Evolutionary conservation across 352 stramenopile genomes (phyloP).

Genomic region (Pythium utonaiense): DNA sequence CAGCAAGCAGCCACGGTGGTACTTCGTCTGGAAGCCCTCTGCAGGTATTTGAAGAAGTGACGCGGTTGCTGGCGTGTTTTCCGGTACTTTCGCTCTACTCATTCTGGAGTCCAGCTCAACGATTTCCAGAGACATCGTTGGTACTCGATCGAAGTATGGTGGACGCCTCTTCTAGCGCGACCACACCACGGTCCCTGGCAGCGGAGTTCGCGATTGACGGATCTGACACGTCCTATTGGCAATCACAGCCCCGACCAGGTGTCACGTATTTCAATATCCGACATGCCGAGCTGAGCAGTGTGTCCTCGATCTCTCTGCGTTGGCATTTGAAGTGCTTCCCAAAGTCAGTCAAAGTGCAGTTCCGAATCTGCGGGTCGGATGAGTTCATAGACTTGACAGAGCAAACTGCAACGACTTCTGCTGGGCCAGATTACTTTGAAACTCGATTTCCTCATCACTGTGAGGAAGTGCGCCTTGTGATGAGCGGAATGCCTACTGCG

Average conservation of each 20-base stretch:
- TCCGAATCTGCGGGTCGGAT: conserved; percentile 32
- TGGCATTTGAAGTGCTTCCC: conserved; percentile 73
- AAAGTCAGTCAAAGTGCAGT: conserved; percentile 54
- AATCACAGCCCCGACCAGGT: conserved; percentile 59
- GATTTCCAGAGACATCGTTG: conserved; percentile 52
- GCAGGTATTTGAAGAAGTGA: conserved; percentile 74
- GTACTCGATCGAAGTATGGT: conserved; percentile 40
- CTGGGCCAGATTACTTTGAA: conserved; percentile 33
- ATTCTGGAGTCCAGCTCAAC: conserved; percentile 81
- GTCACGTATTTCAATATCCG: conserved; percentile 49
- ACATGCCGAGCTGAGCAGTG: conserved; percentile 30
- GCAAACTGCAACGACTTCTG: conserved; percentile 14
- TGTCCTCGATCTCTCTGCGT: conserved; percentile 60
- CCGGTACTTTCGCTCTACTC: conserved; percentile 75
- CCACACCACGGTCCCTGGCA: conserved; percentile 40
- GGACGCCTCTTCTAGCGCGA: conserved; percentile 50
- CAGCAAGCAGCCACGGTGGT: conserved; percentile 13
- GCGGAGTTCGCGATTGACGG: conserved; percentile 56
- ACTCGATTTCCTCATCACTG: conserved; percentile 39
- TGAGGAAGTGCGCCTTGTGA: conserved; percentile 52
- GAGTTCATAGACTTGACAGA: conserved; percentile 43
- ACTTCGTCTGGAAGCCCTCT: conserved; percentile 21
- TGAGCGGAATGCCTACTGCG: conserved; percentile 51
- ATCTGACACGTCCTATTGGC: conserved; percentile 63
- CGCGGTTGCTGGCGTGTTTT: conserved; percentile 70